Evolutionary conservation across 2,329 filamentous ascomycete genomes (phyloP), one percentile per base, ranked within the genome.

Genomic region (Hypoxylon sp.): DNA sequence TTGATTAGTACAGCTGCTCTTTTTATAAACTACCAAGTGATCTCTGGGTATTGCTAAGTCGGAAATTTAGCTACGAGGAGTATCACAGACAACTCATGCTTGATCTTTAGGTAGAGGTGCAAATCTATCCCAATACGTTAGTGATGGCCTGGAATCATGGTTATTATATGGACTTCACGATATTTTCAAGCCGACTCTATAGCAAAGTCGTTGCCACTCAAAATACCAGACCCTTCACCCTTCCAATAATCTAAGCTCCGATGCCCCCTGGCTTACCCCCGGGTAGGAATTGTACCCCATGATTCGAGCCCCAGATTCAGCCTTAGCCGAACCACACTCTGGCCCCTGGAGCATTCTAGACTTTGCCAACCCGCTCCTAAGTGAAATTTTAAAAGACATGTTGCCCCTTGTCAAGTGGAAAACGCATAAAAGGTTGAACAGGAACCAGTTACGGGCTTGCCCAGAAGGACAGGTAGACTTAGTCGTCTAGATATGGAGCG

Each of bases 261-360:
- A 41, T 19, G n/a, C 16, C 37, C 37, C 37, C 3, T 21, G 6
- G 6, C 8, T 41, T 21, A 41, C 37, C 37, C 16, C 5, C 37
- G 37, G 5, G n/a, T 41, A n/a, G 16, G 16, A 21, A 5, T 41
- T 21, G 5, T 19, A 8, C 23, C 43, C 43, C 43, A 14, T n/a
- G 1, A 57, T 63, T 29, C n/a, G 23, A 48, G n/a, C 45, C 32
- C 32, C 23, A 23, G 19, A 41, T 9, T 41, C 23, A 41, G 32
- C 23, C 43, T 50, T 30, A 19, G 32, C 16, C 9, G 21, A 29
- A 25, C 45, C 3, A 21, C 46, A 48, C 16, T 39, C 29, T 37
- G 53, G 32, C n/a, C 12, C 30, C 9, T n/a, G 32, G 43, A 41
- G 23, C 14, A 32, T 29, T 57, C 45, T 57, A 41, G 32, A n/a